Base-by-base conservation (phyloP, 768 basidiomycete genomes). In the Tremella mesenterica region DNA sequence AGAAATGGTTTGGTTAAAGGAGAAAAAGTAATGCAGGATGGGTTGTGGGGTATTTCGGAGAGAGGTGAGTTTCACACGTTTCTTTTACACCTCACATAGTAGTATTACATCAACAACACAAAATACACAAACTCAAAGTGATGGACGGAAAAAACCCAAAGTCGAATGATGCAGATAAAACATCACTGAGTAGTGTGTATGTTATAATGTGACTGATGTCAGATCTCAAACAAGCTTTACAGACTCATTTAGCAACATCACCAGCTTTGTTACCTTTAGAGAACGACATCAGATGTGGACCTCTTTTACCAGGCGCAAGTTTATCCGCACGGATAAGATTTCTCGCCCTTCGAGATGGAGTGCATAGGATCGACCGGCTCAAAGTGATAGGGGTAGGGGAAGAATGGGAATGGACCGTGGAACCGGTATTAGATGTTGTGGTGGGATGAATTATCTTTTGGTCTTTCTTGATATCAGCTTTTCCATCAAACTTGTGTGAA, bases 251-350 rank as follows among this genome's bases (percentile, higher is more conserved):
- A 13, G 30, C 57, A 4, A 48, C 64, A 2, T 38, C 66, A 4
- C 63, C 71, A 1, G 53, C 67, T 1, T 27, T 73, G 18, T 57
- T 73, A 16, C 62, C 71, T 14, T 53, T 73, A 3, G 71, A 73
- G 45, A 67, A 71, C 45, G 61, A 71, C 53, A 54, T 73, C 29
- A 55, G 71, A 1, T 64, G 70, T 50, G 71, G 71, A 30, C 71
- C 71, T 2, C 58, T 73, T 1, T 38, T 67, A 21, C 71, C 71
- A 12, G 64, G 58, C 9, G 48, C 68, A 12, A 61, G 60, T 30
- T 50, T 67, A 18, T 56, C 58, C 25, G 50, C 65, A 1, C 45
- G 68, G n/a, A 56, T 70, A 13, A 45, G 60, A 7, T 70, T 70
- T 52, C 45, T 70, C 38, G 65, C 68, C 12, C 33, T 70, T n/a